Evolutionary conservation across 352 stramenopile genomes (phyloP).

Genomic region (Elongisporangium undulatum): DNA sequence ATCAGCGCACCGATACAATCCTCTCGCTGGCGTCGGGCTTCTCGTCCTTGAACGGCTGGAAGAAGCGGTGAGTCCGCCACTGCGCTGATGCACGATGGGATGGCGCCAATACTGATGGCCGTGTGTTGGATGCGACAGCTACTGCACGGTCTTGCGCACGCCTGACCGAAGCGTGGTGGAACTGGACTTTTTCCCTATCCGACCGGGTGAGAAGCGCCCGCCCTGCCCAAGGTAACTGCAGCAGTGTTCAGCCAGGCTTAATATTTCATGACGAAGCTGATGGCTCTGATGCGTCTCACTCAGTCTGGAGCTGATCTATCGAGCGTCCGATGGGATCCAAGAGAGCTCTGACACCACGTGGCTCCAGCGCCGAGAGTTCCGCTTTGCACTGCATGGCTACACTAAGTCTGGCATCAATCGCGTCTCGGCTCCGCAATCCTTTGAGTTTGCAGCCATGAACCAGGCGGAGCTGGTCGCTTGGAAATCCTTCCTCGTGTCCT

Average conservation of each 20-base stretch:
- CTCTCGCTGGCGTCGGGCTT: slow-evolving; percentile 71
- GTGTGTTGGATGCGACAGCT: slow-evolving; percentile 25
- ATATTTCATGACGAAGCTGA: neutral
- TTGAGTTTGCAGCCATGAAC: slow-evolving; percentile 60
- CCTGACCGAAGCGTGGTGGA: slow-evolving; percentile 51
- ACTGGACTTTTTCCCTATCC: slow-evolving; percentile 82
- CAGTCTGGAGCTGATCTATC: slow-evolving; percentile 61
- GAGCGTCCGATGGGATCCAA: slow-evolving; percentile 48
- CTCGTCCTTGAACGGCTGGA: slow-evolving; percentile 78
- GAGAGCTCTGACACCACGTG: slow-evolving; percentile 49
- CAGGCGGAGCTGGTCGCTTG: slow-evolving; percentile 58
- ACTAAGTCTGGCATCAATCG: slow-evolving; percentile 61
- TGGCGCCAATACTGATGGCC: neutral
- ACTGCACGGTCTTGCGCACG: slow-evolving; percentile 71
- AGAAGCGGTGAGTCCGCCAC: slow-evolving; percentile 41
- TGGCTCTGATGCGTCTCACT: neutral
- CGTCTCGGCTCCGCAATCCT: slow-evolving; percentile 48
- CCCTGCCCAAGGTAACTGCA: slow-evolving; percentile 46
- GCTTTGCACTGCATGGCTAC: slow-evolving; percentile 54
- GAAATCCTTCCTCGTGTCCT: slow-evolving; percentile 60
- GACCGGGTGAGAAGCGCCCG: slow-evolving; percentile 60
- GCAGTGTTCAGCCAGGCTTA: too few relatives aligned
- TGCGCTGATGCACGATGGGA: neutral
- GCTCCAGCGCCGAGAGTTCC: slow-evolving; percentile 67
- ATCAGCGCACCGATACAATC: slow-evolving; percentile 78